Evolutionary conservation across 1,284 basidiomycete genomes (phyloP), one percentile per base, ranked within the genome.

Genomic region (Boletellus deceptivus): DNA sequence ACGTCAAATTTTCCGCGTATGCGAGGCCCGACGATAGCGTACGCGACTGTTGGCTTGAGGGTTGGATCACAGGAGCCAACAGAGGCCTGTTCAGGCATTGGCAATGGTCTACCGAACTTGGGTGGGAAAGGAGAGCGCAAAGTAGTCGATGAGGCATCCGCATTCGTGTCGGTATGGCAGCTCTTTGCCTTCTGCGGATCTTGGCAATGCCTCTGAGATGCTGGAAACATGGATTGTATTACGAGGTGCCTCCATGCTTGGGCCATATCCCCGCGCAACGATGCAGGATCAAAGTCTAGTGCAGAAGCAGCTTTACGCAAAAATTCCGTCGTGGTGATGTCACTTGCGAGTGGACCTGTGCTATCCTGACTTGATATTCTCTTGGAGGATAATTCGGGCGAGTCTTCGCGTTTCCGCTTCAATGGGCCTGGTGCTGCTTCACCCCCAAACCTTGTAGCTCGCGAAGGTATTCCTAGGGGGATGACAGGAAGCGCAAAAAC

Each of bases 1-100:
- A 71, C 82, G 56, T 96, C 82, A 63, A 98, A 96, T 68, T 91
- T 93, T n/a, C 94, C 94, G 3, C 92, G 83, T 35, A 86, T 74
- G 3, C 76, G 76, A 0, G 93, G 90, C 0, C 92, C 91, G 43
- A 91, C 77, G 38, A 88, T 69, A 22, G 95, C 76, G 65, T 94
- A 97, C 6, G 78, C 77, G n/a, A 82, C 53, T 3, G 77, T 73
- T 7, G 74, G 68, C 42, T 63, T 63, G 18, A 68, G 56, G n/a
- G 62, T 56, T 16, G 63, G 64, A 37, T 66, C 56, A 16, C 60
- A 44, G 17, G 52, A 49, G n/a, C 61, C 62, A 9, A 62, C 33
- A 14, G 60, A 56, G 34, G 49, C 13, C n/a, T 18, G 50, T 25
- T 67, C 56, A n/a, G 59, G 63, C 22, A 49, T 17, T 0, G 63